These are phyloP conservation scores for Petunia axillaris DNA, from an alignment of 257 asterid species.

Conservation along the genomic window DNA sequence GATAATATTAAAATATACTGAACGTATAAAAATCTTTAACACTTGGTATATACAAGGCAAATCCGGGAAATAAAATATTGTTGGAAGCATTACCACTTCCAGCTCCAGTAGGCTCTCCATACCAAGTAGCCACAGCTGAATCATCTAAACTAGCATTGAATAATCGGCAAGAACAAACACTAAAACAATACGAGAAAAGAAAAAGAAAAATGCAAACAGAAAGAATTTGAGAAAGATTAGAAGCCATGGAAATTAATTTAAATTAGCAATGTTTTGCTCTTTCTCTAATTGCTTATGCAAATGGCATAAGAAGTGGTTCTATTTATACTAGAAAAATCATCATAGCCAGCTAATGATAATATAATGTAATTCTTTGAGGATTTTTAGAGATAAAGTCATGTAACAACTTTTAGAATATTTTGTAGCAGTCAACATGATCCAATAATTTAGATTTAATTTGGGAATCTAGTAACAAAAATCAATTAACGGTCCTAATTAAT, in stretches of 20 bases:
- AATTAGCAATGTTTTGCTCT: too few species aligned
- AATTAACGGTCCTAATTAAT: too few species aligned
- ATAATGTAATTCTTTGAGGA: too few species aligned
- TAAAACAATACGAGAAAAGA: not conserved
- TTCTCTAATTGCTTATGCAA: too few species aligned
- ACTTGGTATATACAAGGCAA: not conserved
- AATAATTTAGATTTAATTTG: too few species aligned
- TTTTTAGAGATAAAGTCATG: too few species aligned
- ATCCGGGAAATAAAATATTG: not conserved
- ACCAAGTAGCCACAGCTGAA: conserved; percentile 30
- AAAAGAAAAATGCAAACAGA: not conserved
- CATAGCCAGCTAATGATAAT: too few species aligned
- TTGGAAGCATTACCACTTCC: not conserved
- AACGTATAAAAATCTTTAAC: too few species aligned
- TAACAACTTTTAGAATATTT: too few species aligned
- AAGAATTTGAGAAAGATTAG: not conserved
- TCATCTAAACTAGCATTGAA: not conserved
- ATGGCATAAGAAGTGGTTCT: not conserved
- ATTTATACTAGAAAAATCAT: not conserved
- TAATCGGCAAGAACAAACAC: not conserved
- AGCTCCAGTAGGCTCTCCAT: conserved; percentile 19
- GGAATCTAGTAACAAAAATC: too few species aligned
- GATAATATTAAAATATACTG: too few species aligned
- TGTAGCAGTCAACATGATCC: too few species aligned
- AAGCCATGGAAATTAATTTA: not conserved